Evolutionary conservation across 306 rosid genomes (phyloP).

Genomic region (Quercus wislizeni): DNA sequence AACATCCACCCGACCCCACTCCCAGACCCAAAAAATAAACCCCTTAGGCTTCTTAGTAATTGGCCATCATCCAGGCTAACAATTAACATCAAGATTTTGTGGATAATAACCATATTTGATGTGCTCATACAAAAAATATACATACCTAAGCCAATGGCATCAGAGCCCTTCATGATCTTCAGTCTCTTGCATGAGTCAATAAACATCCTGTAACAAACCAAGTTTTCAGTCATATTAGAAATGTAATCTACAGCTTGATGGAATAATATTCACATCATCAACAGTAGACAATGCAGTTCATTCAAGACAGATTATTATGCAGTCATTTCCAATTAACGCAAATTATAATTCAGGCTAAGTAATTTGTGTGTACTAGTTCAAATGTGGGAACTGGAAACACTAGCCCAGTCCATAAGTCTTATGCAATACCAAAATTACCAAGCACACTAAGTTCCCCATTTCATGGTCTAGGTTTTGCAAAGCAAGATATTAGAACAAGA

Average conservation of each 20-base stretch:
- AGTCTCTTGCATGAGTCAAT: conserved; percentile 84
- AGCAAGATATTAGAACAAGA: not conserved
- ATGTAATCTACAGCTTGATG: not conserved
- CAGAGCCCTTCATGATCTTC: conserved; percentile 96
- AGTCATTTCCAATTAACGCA: not conserved
- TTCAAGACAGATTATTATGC: not conserved
- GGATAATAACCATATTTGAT: not conserved
- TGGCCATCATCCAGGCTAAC: not conserved
- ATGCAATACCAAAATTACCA: not conserved
- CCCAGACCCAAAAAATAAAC: not conserved
- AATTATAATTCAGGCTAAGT: not conserved
- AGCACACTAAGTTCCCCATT: no score
- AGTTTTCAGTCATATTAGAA: conserved; percentile 10
- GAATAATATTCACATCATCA: not conserved
- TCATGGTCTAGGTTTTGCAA: no score
- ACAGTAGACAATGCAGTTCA: not conserved
- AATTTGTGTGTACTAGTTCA: not conserved
- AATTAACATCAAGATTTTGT: not conserved
- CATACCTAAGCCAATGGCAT: conserved; percentile 97
- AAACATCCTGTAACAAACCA: conserved; percentile 70
- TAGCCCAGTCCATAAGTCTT: not conserved
- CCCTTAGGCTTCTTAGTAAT: no score
- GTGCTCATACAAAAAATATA: not conserved
- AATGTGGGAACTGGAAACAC: not conserved
- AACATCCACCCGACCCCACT: not conserved